These are phyloP conservation scores for Lachnellula arida DNA, from an alignment of 2,329 filamentous ascomycete genomes.

Conservation along the genomic window DNA sequence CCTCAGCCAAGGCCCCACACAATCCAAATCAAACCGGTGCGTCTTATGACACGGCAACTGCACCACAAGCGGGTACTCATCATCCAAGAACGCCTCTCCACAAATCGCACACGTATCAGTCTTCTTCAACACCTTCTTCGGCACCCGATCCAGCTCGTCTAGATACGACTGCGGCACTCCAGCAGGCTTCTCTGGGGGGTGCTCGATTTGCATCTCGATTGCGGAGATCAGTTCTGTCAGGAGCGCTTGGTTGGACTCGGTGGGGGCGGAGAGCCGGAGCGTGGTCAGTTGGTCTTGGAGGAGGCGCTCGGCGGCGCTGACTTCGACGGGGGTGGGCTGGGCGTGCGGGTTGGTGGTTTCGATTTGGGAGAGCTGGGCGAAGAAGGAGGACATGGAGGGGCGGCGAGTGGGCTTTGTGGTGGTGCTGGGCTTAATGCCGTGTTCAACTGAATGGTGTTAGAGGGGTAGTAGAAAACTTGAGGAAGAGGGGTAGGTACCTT, in stretches of 20 bases:
- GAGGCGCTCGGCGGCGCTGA: constrained; percentile 53
- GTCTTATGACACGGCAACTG: constrained; percentile 56
- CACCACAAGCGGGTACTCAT: constrained; percentile 58
- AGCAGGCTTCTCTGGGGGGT: constrained; percentile 46
- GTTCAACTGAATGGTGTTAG: constrained; percentile 48
- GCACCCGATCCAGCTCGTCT: constrained; percentile 55
- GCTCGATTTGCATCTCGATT: constrained; percentile 47
- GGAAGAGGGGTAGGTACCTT: constrained; percentile 37
- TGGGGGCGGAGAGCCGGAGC: constrained; percentile 43
- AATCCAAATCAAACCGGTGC: constrained; percentile 63
- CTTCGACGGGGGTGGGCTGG: constrained; percentile 55
- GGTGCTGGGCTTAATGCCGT: constrained; percentile 47
- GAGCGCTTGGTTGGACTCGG: constrained; percentile 37
- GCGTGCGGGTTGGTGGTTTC: constrained; percentile 49
- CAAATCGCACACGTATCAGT: constrained; percentile 59
- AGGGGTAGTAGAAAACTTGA: constrained; percentile 1
- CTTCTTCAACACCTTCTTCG: constrained; percentile 42
- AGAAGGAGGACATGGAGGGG: constrained; percentile 60
- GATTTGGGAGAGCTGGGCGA: constrained; percentile 46
- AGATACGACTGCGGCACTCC: constrained; percentile 57
- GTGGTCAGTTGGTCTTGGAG: constrained; percentile 54
- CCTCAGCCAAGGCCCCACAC: constrained; percentile 60
- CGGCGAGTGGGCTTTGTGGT: constrained; percentile 39
- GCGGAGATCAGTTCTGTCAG: constrained; percentile 44
- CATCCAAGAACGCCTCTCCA: constrained; percentile 56